Evolutionary conservation across 805 yeast species (phyloP), one percentile per base, ranked within the genome.

Genomic region (Candida easanensis): DNA sequence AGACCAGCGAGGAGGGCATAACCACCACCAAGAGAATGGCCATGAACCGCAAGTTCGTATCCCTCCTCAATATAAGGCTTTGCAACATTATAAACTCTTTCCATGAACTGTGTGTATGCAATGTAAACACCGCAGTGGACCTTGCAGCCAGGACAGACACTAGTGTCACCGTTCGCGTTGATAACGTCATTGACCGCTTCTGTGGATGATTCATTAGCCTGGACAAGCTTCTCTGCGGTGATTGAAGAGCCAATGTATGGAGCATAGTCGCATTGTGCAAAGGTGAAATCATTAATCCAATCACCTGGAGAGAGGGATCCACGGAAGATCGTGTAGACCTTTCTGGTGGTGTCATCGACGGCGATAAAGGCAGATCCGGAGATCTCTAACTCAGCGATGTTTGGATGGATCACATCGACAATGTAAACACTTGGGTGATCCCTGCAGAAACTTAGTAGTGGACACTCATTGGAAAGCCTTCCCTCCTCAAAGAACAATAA

Each of bases 11-110:
- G 62, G 4, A 70, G 60, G 2, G 89, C 83, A 36, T 83, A 59
- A 0, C 90, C 89, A 7, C 82, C 95, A 4, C 88, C 90, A 36
- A 86, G 63, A 0, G 93, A 86, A 62, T 86, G 95, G 0, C 95
- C 95, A 1, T 80, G 65, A 2, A 82, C 70, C 3, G 75, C 68
- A 5, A 84, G 45, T 19, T 67, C 58, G 57, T 79, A 82, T 20
- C 69, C 71, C 0, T 80, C 76, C 4, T 46, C 44, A n/a, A 48
- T 15, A 33, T 72, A 62, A 18, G 64, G 52, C 8, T 58, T 45
- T 19, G 64, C 56, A n/a, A 72, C 54, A 3, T 52, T 49, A 11
- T 63, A 51, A 1, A 80, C 63, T 10, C 60, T 52, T 4, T 57
- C 61, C 42, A 71, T 66, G 48, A 78, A 71, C 15, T 66, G 66